Percentiles rank a stretch among this genome's conserved stretches.
These are phyloP conservation scores for Penicillium robsamsonii DNA, from an alignment of 495 filamentous ascomycete genomes.

Conservation along the genomic window DNA sequence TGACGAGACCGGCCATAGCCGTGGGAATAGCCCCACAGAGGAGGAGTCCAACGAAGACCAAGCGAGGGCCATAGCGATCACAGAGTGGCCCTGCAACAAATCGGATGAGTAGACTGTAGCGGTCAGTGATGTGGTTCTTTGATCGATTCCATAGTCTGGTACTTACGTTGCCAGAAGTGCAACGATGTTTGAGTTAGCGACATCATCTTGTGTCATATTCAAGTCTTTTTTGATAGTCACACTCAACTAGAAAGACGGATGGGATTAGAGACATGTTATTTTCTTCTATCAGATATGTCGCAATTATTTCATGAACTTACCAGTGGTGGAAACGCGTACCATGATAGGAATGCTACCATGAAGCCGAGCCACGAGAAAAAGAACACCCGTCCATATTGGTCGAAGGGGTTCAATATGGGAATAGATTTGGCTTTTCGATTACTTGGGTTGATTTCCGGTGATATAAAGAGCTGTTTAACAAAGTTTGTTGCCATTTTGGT, in stretches of 20 bases:
- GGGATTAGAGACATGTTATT: not conserved
- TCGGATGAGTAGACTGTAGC: constrained; percentile 67
- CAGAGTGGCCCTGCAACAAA: constrained; percentile 81
- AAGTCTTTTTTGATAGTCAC: constrained; percentile 78
- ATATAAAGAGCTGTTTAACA: constrained; percentile 29
- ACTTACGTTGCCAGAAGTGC: constrained; percentile 80
- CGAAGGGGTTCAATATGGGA: constrained; percentile 75
- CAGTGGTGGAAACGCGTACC: constrained; percentile 79
- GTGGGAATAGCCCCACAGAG: constrained; percentile 79
- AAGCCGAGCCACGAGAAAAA: constrained; percentile 96
- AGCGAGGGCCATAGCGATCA: constrained; percentile 78
- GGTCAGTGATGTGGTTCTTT: constrained; percentile 15
- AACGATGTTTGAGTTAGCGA: constrained; percentile 90
- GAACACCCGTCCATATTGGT: constrained; percentile 84
- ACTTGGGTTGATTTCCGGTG: constrained; percentile 63
- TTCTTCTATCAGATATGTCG: not conserved
- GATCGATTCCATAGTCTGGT: not conserved
- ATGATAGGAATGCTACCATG: constrained; percentile 93
- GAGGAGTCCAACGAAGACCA: constrained; percentile 74
- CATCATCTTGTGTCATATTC: constrained; percentile 62
- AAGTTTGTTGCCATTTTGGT: constrained; percentile 21
- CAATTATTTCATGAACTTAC: constrained; percentile 44
- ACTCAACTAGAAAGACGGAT: constrained; percentile 51
- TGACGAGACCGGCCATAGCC: constrained; percentile 75
- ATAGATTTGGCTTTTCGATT: constrained; percentile 79